A percentile compares a stretch with the other conserved stretches of the same genome.
These are phyloP conservation scores for Candolleomyces aberdarensis DNA, from an alignment of 768 basidiomycete genomes.

Conservation along the genomic window DNA sequence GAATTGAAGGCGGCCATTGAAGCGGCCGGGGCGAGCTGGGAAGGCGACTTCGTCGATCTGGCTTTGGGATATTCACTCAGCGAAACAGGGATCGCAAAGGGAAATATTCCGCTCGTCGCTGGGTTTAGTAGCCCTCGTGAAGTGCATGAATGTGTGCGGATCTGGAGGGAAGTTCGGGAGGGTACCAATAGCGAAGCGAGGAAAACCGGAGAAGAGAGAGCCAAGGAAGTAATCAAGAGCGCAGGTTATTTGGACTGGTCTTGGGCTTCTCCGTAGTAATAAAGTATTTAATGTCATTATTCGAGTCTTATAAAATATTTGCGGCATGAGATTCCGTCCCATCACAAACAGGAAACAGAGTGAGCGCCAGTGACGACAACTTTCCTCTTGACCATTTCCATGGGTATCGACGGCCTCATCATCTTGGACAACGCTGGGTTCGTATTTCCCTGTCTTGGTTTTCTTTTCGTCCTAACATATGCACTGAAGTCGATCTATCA, in stretches of 20 bases:
- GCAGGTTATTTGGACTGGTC: conserved; percentile 62
- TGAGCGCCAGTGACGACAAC: neutral
- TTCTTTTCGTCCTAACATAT: conserved; percentile 17
- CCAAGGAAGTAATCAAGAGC: conserved; percentile 41
- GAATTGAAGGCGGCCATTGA: conserved; percentile 41
- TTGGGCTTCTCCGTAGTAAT: conserved; percentile 60
- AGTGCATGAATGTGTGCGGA: conserved; percentile 68
- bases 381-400: conserved; percentile 20
- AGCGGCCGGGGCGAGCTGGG: conserved; percentile 38
- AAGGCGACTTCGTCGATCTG: conserved; percentile 53
- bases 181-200: conserved; percentile 29
- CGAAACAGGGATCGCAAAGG: conserved; percentile 35
- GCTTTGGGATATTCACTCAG: conserved; percentile 73
- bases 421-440: conserved; percentile 74
- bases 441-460: conserved; percentile 24
- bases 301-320: neutral
- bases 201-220: conserved; percentile 42
- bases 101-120: conserved; percentile 59
- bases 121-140: conserved; percentile 71
- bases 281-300: neutral
- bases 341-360: neutral
- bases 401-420: conserved; percentile 82
- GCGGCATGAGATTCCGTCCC: neutral
- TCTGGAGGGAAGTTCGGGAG: conserved; percentile 61
- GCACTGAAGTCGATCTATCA: conserved; percentile 62